phyloP scores from a whole-genome alignment of 1,284 basidiomycete species.

The Ustilago curta region DNA sequence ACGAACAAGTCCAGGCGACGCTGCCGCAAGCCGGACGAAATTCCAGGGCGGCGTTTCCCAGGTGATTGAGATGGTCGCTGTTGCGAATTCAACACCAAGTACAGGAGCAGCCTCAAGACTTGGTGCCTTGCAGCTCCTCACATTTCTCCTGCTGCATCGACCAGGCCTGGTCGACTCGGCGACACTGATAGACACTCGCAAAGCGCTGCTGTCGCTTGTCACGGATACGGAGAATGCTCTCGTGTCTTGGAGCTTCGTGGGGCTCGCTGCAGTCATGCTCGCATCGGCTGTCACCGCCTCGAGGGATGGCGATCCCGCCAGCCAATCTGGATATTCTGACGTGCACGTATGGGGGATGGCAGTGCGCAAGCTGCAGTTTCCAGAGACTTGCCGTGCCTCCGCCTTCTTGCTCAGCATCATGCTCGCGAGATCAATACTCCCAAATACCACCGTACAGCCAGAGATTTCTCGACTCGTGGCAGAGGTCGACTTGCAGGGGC shows the following conservation, averaged over 20 bases:
- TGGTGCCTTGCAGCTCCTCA: conserved; percentile 28
- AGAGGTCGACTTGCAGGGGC: conserved; percentile 47
- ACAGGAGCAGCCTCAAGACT: conserved; percentile 11
- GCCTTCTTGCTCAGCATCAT: conserved; percentile 27
- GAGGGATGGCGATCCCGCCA: not conserved
- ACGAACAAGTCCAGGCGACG: not conserved
- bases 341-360: conserved; percentile 27
- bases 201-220: conserved; percentile 7
- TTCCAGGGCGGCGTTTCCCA: not conserved
- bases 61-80: conserved; percentile 13
- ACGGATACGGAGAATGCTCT: conserved; percentile 14
- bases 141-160: conserved; percentile 14
- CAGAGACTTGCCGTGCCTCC: conserved; percentile 26
- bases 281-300: not conserved
- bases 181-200: not conserved
- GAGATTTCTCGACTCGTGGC: conserved; percentile 26
- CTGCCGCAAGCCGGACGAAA: not conserved
- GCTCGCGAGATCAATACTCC: conserved; percentile 8
- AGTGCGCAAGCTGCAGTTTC: conserved; percentile 24
- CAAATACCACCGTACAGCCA: conserved; percentile 12
- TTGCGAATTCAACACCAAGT: not conserved
- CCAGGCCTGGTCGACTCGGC: conserved; percentile 14
- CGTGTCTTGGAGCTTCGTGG: conserved; percentile 29
- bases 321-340: not conserved
- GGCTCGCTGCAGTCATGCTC: conserved; percentile 8